These are phyloP conservation scores for Mycena pura DNA, from an alignment of 768 basidiomycete species.

Conservation along the genomic window DNA sequence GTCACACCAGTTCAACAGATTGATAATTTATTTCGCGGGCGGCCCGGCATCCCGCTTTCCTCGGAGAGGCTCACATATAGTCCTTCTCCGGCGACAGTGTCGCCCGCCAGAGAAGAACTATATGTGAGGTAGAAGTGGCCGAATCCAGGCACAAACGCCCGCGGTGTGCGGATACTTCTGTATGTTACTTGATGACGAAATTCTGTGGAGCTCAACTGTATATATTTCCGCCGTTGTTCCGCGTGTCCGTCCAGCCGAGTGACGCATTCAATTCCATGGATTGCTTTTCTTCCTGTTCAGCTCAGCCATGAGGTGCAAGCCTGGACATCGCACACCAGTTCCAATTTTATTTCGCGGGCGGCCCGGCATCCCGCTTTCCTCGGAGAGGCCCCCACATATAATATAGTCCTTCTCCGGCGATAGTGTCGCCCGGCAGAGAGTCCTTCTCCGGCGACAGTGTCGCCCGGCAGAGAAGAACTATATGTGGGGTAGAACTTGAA, in stretches of 20 bases:
- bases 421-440: not conserved
- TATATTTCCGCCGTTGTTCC: constrained; percentile 6
- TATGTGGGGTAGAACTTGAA: not conserved
- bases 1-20: constrained; percentile 1
- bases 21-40: not conserved
- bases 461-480: not conserved
- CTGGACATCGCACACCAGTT: constrained; percentile 2
- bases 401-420: constrained; percentile 5
- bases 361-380: not conserved
- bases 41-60: not conserved
- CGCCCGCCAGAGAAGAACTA: not conserved
- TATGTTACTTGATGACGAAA: not conserved
- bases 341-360: not conserved
- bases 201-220: not conserved
- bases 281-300: not conserved
- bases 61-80: too few species aligned
- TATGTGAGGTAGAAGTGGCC: not conserved
- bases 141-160: not conserved
- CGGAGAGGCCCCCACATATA: too few species aligned
- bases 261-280: constrained; percentile 2
- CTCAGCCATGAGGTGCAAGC: constrained; percentile 3
- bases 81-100: constrained; percentile 2
- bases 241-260: constrained; percentile 3
- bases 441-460: constrained; percentile 2
- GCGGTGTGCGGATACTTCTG: constrained; percentile 3